Percentiles rank a stretch among this genome's conserved stretches.
Evolutionary conservation across 345 rosid species (phyloP).

Genomic region (Excoecaria agallocha): DNA sequence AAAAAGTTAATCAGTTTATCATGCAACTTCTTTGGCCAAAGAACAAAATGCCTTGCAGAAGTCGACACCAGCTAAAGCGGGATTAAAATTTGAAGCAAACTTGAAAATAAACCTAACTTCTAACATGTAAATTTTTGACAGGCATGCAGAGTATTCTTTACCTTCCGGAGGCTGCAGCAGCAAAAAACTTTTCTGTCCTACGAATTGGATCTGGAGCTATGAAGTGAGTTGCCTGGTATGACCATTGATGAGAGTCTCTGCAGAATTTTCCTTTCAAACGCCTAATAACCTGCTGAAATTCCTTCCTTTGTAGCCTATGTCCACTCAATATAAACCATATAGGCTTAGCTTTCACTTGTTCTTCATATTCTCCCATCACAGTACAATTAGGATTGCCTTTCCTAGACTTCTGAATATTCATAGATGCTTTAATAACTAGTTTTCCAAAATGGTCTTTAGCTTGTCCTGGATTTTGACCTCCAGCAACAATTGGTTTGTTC

Average conservation of each 20-base stretch:
- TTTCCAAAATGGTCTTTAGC: slow-evolving; percentile 24
- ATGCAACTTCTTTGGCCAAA: neutral
- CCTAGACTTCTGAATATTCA: slow-evolving; percentile 29
- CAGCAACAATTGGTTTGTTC: slow-evolving; percentile 34
- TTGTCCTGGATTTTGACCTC: slow-evolving; percentile 17
- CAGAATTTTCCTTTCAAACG: slow-evolving; percentile 69
- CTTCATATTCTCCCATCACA: slow-evolving; percentile 19
- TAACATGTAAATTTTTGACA: slow-evolving; percentile 5
- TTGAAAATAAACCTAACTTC: neutral
- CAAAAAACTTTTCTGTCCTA: slow-evolving; percentile 77
- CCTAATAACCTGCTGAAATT: slow-evolving; percentile 63
- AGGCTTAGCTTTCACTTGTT: slow-evolving; percentile 37
- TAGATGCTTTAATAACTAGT: slow-evolving; percentile 18
- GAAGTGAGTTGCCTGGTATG: slow-evolving; percentile 93
- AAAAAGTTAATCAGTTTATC: slow-evolving; percentile 3
- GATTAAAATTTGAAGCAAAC: neutral
- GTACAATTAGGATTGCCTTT: slow-evolving; percentile 24
- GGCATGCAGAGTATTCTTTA: slow-evolving; percentile 19
- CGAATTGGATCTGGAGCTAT: slow-evolving; percentile 66
- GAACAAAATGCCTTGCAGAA: neutral
- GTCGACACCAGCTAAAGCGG: neutral
- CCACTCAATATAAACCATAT: slow-evolving; percentile 68
- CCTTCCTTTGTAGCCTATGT: slow-evolving; percentile 65
- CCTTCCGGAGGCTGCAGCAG: slow-evolving; percentile 46
- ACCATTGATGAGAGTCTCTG: slow-evolving; percentile 94